phyloP scores from a whole-genome alignment of 257 asterid species.

The Salvia miltiorrhiza region DNA sequence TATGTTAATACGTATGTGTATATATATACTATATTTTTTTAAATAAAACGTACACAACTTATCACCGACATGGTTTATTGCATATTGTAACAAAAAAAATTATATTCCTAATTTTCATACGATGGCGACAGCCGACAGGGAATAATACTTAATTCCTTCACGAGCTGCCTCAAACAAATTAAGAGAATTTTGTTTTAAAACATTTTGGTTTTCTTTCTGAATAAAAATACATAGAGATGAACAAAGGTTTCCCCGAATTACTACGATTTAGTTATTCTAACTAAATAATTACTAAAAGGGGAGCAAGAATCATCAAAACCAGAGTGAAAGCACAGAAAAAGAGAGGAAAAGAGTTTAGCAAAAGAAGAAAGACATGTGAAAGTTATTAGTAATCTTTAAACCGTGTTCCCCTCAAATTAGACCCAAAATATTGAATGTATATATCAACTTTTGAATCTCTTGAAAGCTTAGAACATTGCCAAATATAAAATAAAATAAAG shows the following conservation, averaged over 20 bases:
- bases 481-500: too few relatives aligned
- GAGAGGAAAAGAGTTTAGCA: background rate
- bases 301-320: slow-evolving; percentile 6
- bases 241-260: background rate
- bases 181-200: background rate
- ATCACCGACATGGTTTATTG: background rate
- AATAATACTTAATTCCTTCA: background rate
- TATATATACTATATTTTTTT: too few relatives aligned
- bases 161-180: background rate
- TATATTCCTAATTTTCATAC: background rate
- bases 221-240: background rate
- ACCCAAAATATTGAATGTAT: background rate
- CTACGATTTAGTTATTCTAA: background rate
- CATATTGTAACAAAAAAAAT: background rate
- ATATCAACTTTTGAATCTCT: background rate
- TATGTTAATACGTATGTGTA: too few relatives aligned
- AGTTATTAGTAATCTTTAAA: background rate
- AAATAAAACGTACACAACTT: too few relatives aligned
- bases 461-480: background rate
- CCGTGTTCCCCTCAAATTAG: background rate
- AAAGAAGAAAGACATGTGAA: background rate
- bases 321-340: background rate
- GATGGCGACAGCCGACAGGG: background rate
- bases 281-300: background rate
- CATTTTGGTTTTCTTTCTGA: background rate